Conservation (phyloP, 2,329 filamentous ascomycete genomes). For the Curvularia sp. region DNA sequence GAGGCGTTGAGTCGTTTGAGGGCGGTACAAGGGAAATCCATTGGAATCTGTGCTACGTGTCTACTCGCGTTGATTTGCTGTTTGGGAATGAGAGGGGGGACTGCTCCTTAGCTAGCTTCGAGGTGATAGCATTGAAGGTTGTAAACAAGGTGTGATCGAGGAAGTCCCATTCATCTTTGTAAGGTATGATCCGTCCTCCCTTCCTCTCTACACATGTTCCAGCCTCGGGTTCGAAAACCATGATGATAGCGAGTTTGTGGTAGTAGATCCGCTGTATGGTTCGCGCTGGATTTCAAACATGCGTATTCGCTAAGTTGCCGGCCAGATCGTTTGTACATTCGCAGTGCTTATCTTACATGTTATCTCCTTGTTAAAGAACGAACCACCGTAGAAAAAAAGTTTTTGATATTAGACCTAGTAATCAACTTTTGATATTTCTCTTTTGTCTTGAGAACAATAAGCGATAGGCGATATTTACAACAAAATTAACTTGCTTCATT, state of each 20-base stretch:
- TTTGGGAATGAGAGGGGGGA: too few species aligned
- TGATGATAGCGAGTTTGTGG: too few species aligned
- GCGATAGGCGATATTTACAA: background rate
- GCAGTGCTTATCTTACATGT: background rate
- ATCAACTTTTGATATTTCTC: background rate
- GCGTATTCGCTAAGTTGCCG: background rate
- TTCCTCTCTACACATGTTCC: background rate
- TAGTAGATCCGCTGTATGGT: background rate
- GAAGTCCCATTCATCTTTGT: background rate
- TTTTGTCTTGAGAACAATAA: background rate
- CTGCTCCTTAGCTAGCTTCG: background rate
- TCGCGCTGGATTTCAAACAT: background rate
- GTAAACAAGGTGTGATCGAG: background rate
- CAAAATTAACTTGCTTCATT: background rate
- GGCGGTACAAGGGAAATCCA: too few species aligned
- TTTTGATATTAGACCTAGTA: background rate
- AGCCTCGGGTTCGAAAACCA: background rate
- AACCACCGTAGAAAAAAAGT: background rate
- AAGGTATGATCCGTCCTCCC: background rate
- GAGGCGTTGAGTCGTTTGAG: too few species aligned
- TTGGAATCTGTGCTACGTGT: too few species aligned
- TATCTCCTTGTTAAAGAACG: background rate
- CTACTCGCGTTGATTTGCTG: too few species aligned
- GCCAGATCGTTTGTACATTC: background rate
- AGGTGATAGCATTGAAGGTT: background rate